Base-by-base conservation (phyloP, 805 yeast genomes). In the Zygosaccharomyces siamensis region DNA sequence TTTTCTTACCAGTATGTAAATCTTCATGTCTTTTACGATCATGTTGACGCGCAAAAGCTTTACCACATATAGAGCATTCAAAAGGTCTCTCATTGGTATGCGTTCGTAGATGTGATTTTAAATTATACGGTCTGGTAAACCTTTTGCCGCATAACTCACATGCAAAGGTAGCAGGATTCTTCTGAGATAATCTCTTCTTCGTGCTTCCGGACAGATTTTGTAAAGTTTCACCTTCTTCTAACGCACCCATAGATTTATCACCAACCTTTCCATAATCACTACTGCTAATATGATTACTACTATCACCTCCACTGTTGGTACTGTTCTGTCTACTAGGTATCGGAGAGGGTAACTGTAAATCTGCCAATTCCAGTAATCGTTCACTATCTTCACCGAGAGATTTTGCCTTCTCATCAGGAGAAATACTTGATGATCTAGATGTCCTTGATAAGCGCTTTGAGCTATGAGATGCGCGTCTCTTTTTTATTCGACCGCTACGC, bases 51-150 rank as follows among this genome's bases (percentile, higher is more conserved):
- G 90, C 90, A 72, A 86, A 86, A 0, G 90, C 86, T 63, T 86
- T 86, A 4, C 88, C 89, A 68, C 95, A 86, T 3, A 78, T 74
- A 11, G 76, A 71, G 66, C 95, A 86, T 6, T 79, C 73, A 60
- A 79, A 86, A 5, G 93, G 95, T 46, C 89, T 70, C 60, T 86
- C 95, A 61, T 85, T 85, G 0, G 95, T 86, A 64, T 87, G 99
- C 0, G 98, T 92, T 50, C 97, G 73, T 61, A 86, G 71, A 68
- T 92, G 99, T 0, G 96, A 87, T 57, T 92, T 88, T 56, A 92
- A 72, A 63, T 93, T 93, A 66, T 93, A 93, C 0, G 97, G 96
- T 47, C 98, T 72, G 1, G 98, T 92, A 64, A 92, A 92, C 43
- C 83, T 72, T 67, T 89, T 89, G 36, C 82, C 89, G 68, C 99